Evolutionary conservation across 2,329 filamentous ascomycete species (phyloP).

Genomic region (Aspergillus novofumigatus): DNA sequence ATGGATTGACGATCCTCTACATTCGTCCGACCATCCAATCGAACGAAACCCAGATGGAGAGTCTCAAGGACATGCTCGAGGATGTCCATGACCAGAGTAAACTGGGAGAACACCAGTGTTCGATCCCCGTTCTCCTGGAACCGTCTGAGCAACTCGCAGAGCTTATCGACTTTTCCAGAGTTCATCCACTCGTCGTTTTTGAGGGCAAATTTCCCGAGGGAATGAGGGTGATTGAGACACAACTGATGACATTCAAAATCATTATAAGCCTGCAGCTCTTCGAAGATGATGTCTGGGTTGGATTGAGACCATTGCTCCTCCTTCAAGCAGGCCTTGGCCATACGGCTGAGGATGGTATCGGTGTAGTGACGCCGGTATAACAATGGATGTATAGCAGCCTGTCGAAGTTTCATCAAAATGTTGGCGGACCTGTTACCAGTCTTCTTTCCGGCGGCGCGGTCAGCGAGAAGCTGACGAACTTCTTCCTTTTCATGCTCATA

Average conservation of each 20-base stretch:
- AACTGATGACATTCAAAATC: constrained; percentile 61
- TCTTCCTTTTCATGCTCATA: constrained; percentile 67
- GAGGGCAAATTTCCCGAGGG: constrained; percentile 54
- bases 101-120: constrained; percentile 87
- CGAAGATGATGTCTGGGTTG: constrained; percentile 50
- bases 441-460: constrained; percentile 54
- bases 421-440: constrained; percentile 55
- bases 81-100: constrained; percentile 87
- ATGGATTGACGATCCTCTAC: constrained; percentile 81
- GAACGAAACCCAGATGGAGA: constrained; percentile 69
- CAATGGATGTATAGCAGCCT: constrained; percentile 86
- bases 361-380: constrained; percentile 79
- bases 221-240: constrained; percentile 50
- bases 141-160: constrained; percentile 67
- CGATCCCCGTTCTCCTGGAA: constrained; percentile 81
- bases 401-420: constrained; percentile 83
- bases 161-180: constrained; percentile 79
- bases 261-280: constrained; percentile 52
- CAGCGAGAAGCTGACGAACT: constrained; percentile 57
- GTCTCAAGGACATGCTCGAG: constrained; percentile 75
- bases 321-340: constrained; percentile 71
- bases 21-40: constrained; percentile 79
- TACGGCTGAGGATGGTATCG: constrained; percentile 69
- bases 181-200: constrained; percentile 63
- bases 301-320: constrained; percentile 55